Percentiles rank a stretch among this genome's conserved stretches.
Conservation (phyloP, 2,329 filamentous ascomycete genomes). For the Podosphaera leucotricha region DNA sequence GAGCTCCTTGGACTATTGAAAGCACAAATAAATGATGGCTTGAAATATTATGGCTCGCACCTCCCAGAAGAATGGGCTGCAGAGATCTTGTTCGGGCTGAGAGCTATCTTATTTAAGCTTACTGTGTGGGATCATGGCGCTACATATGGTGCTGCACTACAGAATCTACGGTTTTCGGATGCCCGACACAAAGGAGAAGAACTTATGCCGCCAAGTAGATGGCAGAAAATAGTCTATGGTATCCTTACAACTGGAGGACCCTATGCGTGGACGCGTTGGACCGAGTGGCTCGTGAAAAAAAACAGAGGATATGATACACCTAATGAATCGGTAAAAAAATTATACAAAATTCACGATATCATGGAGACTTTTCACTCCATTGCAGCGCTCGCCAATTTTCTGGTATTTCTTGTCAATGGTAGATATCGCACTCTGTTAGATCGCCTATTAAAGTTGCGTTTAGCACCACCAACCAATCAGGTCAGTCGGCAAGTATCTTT, state of each 20-base stretch:
- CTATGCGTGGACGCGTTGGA: slow-evolving; percentile 84
- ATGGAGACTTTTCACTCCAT: slow-evolving; percentile 55
- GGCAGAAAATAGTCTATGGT: slow-evolving; percentile 70
- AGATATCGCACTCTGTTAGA: slow-evolving; percentile 80
- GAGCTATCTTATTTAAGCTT: slow-evolving; percentile 74
- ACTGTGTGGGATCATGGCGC: slow-evolving; percentile 93
- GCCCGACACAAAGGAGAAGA: slow-evolving; percentile 42
- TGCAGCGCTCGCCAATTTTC: slow-evolving; percentile 63
- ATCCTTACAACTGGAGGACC: slow-evolving; percentile 65
- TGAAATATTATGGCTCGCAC: slow-evolving; percentile 66
- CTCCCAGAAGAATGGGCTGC: slow-evolving; percentile 67
- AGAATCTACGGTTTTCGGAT: slow-evolving; percentile 78
- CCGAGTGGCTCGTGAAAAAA: slow-evolving; percentile 56
- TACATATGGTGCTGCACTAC: slow-evolving; percentile 77
- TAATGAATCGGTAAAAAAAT: slow-evolving; percentile 24
- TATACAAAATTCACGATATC: slow-evolving; percentile 33
- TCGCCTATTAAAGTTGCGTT: slow-evolving; percentile 56
- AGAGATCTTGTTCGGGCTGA: slow-evolving; percentile 58
- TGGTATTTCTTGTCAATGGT: slow-evolving; percentile 77
- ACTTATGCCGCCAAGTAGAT: slow-evolving; percentile 45
- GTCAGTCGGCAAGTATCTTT: slow-evolving; percentile 84
- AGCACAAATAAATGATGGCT: slow-evolving; percentile 61
- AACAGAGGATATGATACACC: slow-evolving; percentile 51
- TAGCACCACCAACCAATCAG: slow-evolving; percentile 65
- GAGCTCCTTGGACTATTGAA: slow-evolving; percentile 73